Evolutionary conservation across 2,329 filamentous ascomycete genomes (phyloP).

Genomic region (Arthrobotrys musiformis): DNA sequence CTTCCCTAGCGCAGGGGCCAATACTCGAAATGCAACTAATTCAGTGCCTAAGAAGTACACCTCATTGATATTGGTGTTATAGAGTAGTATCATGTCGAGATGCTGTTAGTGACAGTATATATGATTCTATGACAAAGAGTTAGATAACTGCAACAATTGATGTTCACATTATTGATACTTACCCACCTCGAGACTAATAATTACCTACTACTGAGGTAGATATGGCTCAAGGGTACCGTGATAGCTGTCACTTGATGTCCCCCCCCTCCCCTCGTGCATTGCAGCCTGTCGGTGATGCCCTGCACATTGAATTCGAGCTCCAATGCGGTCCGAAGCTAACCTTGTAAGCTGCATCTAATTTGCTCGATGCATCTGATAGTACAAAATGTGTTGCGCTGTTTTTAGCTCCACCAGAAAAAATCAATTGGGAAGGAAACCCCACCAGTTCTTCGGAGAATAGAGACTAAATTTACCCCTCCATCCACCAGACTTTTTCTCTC

Average conservation of each 20-base stretch:
- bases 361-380: not conserved
- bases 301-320: not conserved
- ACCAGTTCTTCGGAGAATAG: not conserved
- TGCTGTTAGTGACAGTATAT: not conserved
- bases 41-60: not conserved
- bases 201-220: too few relatives aligned
- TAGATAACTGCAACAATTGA: not conserved
- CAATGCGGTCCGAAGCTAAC: constrained; percentile 13
- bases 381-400: constrained; percentile 12
- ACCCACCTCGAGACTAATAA: not conserved
- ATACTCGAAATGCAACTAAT: constrained; percentile 12
- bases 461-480: too few relatives aligned
- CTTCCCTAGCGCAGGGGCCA: constrained; percentile 14
- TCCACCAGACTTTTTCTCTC: too few relatives aligned
- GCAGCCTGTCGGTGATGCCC: not conserved
- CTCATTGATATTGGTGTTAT: not conserved
- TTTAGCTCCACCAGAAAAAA: constrained; percentile 31
- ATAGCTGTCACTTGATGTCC: constrained; percentile 14
- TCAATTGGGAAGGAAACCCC: constrained; percentile 13
- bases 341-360: not conserved
- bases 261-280: not conserved
- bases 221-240: not conserved
- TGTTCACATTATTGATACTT: not conserved
- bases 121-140: not conserved
- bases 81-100: not conserved